These are phyloP conservation scores for Neurospora africana DNA, from an alignment of 495 filamentous ascomycete genomes.

Conservation along the genomic window DNA sequence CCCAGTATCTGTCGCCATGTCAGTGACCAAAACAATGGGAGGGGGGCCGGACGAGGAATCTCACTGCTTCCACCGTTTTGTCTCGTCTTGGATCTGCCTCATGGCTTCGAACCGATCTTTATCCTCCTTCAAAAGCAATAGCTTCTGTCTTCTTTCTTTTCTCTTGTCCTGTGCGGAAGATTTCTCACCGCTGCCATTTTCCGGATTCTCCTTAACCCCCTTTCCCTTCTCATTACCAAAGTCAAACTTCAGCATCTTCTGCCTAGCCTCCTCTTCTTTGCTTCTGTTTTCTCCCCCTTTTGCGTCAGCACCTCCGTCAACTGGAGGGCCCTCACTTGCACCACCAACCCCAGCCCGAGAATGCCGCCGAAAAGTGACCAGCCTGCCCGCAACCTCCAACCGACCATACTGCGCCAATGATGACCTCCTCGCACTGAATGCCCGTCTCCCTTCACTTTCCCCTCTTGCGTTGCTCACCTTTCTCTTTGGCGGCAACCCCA, in stretches of 20 bases:
- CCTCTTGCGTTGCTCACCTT: background rate
- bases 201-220: constrained; percentile 5
- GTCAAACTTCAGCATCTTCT: background rate
- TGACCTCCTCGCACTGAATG: background rate
- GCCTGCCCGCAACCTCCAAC: constrained; percentile 25
- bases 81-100: constrained; percentile 57
- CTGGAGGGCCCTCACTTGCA: background rate
- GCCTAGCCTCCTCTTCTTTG: background rate
- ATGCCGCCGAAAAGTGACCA: constrained; percentile 19
- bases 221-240: constrained; percentile 14
- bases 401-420: constrained; percentile 28
- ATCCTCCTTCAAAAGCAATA: constrained; percentile 41
- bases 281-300: background rate
- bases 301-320: background rate
- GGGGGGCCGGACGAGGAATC: background rate
- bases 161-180: constrained; percentile 38
- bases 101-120: constrained; percentile 68
- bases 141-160: constrained; percentile 40
- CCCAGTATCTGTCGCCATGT: constrained; percentile 34
- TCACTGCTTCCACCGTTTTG: constrained; percentile 45
- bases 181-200: constrained; percentile 12
- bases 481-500: constrained; percentile 27
- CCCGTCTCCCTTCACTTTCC: background rate
- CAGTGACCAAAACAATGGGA: background rate
- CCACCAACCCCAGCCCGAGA: background rate